phyloP scores from a whole-genome alignment of 306 rosid species.

The Begonia masoniana region DNA sequence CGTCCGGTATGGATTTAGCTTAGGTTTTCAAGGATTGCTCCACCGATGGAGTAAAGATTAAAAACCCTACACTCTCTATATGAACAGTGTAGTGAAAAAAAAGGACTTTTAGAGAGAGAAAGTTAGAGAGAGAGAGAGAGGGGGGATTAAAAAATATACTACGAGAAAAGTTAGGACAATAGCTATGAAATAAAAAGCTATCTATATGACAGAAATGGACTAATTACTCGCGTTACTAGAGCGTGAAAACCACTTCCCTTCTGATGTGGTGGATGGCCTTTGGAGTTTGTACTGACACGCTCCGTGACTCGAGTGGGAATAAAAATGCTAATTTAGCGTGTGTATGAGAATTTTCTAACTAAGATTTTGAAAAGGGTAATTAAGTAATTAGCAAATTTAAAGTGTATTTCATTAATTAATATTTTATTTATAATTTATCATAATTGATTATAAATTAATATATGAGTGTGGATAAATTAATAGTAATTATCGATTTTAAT shows the following conservation, averaged over 20 bases:
- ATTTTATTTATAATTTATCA: too few relatives aligned
- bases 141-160: not conserved
- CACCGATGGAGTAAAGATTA: constrained; percentile 20
- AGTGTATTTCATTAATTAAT: too few relatives aligned
- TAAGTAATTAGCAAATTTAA: too few relatives aligned
- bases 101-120: constrained; percentile 11
- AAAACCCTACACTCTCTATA: constrained; percentile 39
- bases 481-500: too few relatives aligned
- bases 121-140: constrained; percentile 1
- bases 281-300: not conserved
- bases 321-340: not conserved
- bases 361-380: too few relatives aligned
- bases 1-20: constrained; percentile 23
- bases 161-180: not conserved
- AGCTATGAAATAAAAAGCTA: not conserved
- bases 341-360: not conserved
- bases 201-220: not conserved
- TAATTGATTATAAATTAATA: too few relatives aligned
- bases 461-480: too few relatives aligned
- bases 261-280: not conserved
- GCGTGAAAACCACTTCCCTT: not conserved
- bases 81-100: constrained; percentile 21
- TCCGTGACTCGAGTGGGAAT: not conserved
- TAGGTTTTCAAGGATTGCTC: constrained; percentile 24
- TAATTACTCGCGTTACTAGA: not conserved